Evolutionary conservation across 495 filamentous ascomycete genomes (phyloP).

Genomic region (Letharia lupina): DNA sequence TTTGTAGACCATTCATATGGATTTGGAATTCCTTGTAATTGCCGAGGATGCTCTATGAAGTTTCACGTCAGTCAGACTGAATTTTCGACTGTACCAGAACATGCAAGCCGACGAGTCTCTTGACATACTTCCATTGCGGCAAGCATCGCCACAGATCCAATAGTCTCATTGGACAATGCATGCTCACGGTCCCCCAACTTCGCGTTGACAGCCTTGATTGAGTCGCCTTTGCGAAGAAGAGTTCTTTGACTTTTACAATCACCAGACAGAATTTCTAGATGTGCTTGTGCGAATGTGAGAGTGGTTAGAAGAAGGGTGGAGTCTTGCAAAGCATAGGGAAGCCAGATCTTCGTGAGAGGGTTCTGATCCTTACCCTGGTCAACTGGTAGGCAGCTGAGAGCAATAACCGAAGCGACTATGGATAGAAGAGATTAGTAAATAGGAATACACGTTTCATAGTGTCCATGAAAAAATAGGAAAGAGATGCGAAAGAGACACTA

Average conservation of each 20-base stretch:
- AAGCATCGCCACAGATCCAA: conserved; percentile 17
- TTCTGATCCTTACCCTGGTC: background rate
- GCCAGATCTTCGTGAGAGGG: conserved; percentile 10
- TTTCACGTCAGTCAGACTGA: background rate
- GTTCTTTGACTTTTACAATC: background rate
- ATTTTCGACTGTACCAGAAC: background rate
- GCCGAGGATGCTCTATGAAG: background rate
- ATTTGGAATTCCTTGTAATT: conserved; percentile 8
- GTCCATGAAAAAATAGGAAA: background rate
- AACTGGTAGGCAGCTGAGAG: background rate
- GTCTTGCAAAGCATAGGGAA: conserved; percentile 14
- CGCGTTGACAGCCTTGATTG: conserved; percentile 16
- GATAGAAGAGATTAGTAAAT: background rate
- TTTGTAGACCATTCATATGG: conserved; percentile 14
- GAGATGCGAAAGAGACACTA: background rate
- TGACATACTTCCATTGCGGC: conserved; percentile 15
- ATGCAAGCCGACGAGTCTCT: background rate
- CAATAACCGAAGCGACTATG: conserved; percentile 9
- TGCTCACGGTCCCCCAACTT: conserved; percentile 4
- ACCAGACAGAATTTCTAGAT: conserved; percentile 12
- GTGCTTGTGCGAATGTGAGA: conserved; percentile 9
- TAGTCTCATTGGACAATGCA: conserved; percentile 10
- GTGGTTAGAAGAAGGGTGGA: conserved; percentile 11
- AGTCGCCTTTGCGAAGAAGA: conserved; percentile 10
- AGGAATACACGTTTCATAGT: background rate